phyloP scores from a whole-genome alignment of 208 protist species.

The Plasmodiophora brassicae region DNA sequence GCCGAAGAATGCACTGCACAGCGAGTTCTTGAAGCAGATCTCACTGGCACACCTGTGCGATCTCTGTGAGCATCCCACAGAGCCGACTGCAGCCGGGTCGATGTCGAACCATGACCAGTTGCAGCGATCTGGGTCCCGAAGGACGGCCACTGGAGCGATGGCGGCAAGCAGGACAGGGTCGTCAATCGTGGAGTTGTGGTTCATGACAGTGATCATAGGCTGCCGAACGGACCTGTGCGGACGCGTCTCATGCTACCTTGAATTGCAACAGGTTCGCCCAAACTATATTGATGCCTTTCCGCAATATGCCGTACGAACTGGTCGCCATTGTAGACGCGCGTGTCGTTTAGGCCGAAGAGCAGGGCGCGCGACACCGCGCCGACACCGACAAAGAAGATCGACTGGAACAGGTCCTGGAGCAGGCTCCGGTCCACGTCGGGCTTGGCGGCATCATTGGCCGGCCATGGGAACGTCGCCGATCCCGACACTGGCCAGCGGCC shows the following conservation, averaged over 20 bases:
- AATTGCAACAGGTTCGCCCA: too few relatives aligned
- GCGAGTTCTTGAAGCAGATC: background rate
- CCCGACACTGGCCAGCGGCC: too few relatives aligned
- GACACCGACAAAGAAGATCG: background rate
- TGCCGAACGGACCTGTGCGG: background rate
- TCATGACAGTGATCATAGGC: background rate
- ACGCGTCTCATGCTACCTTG: background rate
- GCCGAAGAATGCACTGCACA: background rate
- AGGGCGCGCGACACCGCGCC: background rate
- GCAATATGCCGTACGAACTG: too few relatives aligned
- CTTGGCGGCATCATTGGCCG: too few relatives aligned
- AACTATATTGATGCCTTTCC: too few relatives aligned
- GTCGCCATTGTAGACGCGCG: background rate
- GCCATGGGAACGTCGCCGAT: too few relatives aligned
- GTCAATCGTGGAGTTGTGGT: background rate
- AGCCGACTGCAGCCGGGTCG: background rate
- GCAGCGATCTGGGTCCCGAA: background rate
- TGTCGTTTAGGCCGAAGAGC: background rate
- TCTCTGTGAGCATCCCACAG: background rate
- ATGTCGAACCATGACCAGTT: background rate
- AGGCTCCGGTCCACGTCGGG: too few relatives aligned
- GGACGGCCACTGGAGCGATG: background rate
- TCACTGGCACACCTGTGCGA: background rate
- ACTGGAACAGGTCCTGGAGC: background rate
- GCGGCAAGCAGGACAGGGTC: background rate